phyloP scores from a whole-genome alignment of 139 green algal genomes.

The Chlorella sp. region DNA sequence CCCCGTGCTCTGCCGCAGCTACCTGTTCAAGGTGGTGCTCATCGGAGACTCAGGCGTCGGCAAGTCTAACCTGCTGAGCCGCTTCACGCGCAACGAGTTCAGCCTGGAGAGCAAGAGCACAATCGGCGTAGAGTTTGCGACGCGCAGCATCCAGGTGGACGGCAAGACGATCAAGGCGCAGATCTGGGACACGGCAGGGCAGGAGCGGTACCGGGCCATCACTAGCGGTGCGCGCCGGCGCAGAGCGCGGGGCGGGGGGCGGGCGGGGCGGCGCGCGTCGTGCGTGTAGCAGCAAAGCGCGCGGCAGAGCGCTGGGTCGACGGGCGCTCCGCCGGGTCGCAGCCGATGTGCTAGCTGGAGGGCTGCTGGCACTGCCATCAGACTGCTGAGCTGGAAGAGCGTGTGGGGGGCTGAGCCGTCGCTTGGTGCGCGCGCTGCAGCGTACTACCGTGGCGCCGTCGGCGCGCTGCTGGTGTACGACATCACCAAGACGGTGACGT shows the following conservation, averaged over 20 bases:
- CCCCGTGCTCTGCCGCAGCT: slow-evolving; percentile 66
- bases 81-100: slow-evolving; percentile 99
- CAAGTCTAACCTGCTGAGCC: slow-evolving; percentile 97
- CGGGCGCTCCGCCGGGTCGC: no score
- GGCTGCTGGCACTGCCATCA: no score
- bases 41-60: slow-evolving; percentile 98
- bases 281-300: no score
- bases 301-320: no score
- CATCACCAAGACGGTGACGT: slow-evolving; percentile 98
- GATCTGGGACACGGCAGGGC: slow-evolving; percentile 98
- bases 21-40: slow-evolving; percentile 99
- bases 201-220: slow-evolving; percentile 97
- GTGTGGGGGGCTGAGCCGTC: no score
- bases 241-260: no score
- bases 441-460: slow-evolving; percentile 98
- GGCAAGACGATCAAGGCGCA: slow-evolving; percentile 99
- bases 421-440: neutral
- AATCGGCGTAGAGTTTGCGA: slow-evolving; percentile 99
- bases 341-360: no score
- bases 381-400: no score
- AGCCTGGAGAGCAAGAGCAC: slow-evolving; percentile 98
- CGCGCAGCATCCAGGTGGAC: slow-evolving; percentile 97
- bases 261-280: no score
- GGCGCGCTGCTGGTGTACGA: slow-evolving; percentile 98
- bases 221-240: slow-evolving; percentile 72